Evolutionary conservation across 768 basidiomycete genomes (phyloP), one percentile per base, ranked within the genome.

Genomic region (Xerocomellus intermedius): DNA sequence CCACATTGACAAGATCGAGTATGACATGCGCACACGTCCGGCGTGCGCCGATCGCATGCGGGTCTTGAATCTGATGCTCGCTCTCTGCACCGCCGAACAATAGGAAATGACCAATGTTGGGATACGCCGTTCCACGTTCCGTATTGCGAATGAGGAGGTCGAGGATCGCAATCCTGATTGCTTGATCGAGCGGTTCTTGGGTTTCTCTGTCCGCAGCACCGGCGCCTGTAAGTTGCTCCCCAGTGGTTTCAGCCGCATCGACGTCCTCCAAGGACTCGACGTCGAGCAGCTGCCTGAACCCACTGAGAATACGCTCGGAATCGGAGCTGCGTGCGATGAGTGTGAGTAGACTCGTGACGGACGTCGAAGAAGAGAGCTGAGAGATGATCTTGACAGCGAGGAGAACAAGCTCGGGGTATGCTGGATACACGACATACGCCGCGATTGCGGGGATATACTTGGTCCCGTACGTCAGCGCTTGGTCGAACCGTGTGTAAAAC

Each of bases 81-180:
- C 74, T 73, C n/a, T 77, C 77, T 2, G 77, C 69, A 4, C 79
- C 75, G 22, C 90, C 89, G 63, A 95, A 91, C 21, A 97, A 79
- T 12, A 98, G 74, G 73, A 90, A 90, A 71, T 97, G 94, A 0
- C 89, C 89, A 19, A 96, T 65, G 62, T 94, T 97, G 8, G 94
- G 94, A 60, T 84, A 91, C 0, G 82, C 71, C 12, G 80, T 73
- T 42, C 76, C 79, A 0, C 73, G 68, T n/a, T 80, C 74, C 0
- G 94, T 94, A 55, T 87, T 89, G 54, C 83, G 83, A 39, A 92
- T 82, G 50, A 98, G 78, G 12, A 98, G 74, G 57, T 95, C 86
- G 45, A 98, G 81, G 5, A 91, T 84, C 0, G 89, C 84, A 1
- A 89, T 73, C 36, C 91, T 74, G 50, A 88, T 90, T 0, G 87